phyloP scores from a whole-genome alignment of 1,284 basidiomycete species.

The Abortiporus biennis region DNA sequence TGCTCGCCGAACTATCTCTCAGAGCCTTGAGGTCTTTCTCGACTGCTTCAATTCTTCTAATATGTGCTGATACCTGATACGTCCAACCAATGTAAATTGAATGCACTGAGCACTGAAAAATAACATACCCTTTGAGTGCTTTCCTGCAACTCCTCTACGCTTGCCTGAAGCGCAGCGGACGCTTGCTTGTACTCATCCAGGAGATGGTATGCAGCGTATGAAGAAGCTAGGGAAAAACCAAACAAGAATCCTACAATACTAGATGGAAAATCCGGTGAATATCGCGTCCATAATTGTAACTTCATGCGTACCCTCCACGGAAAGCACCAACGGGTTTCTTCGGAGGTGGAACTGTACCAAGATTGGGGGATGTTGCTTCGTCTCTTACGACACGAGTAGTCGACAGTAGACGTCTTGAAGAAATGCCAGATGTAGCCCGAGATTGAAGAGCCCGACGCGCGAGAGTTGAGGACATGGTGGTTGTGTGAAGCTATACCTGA shows the following conservation, averaged over 20 bases:
- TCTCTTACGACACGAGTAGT: slow-evolving; percentile 38
- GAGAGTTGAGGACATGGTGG: slow-evolving; percentile 33
- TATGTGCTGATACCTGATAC: slow-evolving; percentile 73
- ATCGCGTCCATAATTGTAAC: background rate
- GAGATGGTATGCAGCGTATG: slow-evolving; percentile 82
- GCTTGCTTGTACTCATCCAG: slow-evolving; percentile 88
- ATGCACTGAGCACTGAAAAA: background rate
- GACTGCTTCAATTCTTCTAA: slow-evolving; percentile 79
- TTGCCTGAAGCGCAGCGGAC: slow-evolving; percentile 76
- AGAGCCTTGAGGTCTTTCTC: slow-evolving; percentile 84
- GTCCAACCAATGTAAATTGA: background rate
- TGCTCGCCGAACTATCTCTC: slow-evolving; percentile 57
- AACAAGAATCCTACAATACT: slow-evolving; percentile 87
- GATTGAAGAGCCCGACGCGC: slow-evolving; percentile 34
- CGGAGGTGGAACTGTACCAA: slow-evolving; percentile 51
- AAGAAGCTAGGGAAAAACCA: slow-evolving; percentile 82
- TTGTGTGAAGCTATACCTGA: too few species aligned
- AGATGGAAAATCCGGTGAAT: slow-evolving; percentile 3
- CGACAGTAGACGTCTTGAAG: slow-evolving; percentile 26
- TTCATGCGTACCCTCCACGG: slow-evolving; percentile 68
- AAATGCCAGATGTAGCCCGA: slow-evolving; percentile 8
- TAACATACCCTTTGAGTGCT: slow-evolving; percentile 72
- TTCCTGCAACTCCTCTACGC: slow-evolving; percentile 80
- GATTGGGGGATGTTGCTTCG: slow-evolving; percentile 34
- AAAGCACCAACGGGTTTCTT: slow-evolving; percentile 83